Base-by-base conservation (phyloP, 2,329 filamentous ascomycete species). In the Cladosporium sp. region DNA sequence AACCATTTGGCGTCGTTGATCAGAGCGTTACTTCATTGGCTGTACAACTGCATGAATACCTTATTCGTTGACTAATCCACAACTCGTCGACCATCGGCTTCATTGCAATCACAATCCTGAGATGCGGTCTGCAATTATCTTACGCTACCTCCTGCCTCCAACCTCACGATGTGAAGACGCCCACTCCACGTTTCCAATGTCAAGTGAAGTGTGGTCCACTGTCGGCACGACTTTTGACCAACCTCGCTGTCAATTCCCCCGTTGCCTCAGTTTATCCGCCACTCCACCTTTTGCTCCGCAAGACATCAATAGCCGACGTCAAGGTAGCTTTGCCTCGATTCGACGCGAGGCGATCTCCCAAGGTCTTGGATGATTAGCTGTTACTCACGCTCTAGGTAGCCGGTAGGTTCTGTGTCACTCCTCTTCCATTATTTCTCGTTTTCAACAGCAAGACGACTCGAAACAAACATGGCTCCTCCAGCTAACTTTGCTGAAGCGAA, bases 401-500 rank as follows among this genome's bases (percentile, higher is more conserved):
- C 7, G 10, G 42, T 28, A 45, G 42, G 42, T 28, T 8, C 3
- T 9, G 28, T 45, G 9, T 32, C 28, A 9, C 39, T 47, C 10
- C 10, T 24, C 24, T 25, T 4, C 42, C 10, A n/a, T 4, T 32
- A 22, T 17, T 19, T n/a, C 25, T 47, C 19, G n/a, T n/a, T 35
- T 7, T 35, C 32, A 35, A 35, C 32, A 35, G n/a, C n/a, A n/a
- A n/a, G 28, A 10, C 28, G 8, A 5, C 12, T 10, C 8, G 8
- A 32, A 32, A 10, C 28, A 32, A 32, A 9, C 20, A 50, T 50
- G 47, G 28, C 28, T 32, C 25, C 47, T 50, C 13, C 47, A 19
- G 58, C 48, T 22, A 39, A 60, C 42, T 58, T 62, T 13, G 71
- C 75, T 28, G 70, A 69, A 66, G 67, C 68, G 57, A 78, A 78